A percentile compares a stretch with the other conserved stretches of the same genome.
Conservation (phyloP, 345 rosid genomes). For the Salix viminalis region DNA sequence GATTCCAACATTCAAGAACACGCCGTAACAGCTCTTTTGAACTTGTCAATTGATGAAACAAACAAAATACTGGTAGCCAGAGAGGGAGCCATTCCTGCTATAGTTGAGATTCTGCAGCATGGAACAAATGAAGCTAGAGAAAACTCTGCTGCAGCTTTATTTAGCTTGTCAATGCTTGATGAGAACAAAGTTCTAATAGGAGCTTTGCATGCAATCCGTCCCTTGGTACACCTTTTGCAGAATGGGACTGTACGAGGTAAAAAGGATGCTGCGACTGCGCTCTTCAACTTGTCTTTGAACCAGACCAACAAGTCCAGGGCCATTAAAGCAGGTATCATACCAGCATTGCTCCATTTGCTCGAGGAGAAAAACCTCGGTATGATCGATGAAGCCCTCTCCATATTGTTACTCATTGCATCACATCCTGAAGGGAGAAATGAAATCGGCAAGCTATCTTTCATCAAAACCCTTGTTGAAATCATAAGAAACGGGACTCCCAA, state of each 20-base stretch:
- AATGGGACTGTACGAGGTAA: constrained; percentile 54
- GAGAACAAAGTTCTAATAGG: constrained; percentile 59
- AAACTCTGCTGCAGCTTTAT: constrained; percentile 58
- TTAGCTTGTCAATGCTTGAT: constrained; percentile 54
- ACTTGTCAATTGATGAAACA: constrained; percentile 52
- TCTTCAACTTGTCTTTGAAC: constrained; percentile 52
- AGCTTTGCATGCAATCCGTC: constrained; percentile 47
- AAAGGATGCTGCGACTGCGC: constrained; percentile 70
- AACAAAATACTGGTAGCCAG: constrained; percentile 50
- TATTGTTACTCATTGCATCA: constrained; percentile 45
- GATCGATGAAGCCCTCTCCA: constrained; percentile 66
- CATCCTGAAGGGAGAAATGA: constrained; percentile 40
- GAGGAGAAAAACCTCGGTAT: constrained; percentile 47
- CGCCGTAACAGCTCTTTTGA: constrained; percentile 61
- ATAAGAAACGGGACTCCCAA: constrained; percentile 49
- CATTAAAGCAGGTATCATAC: constrained; percentile 47
- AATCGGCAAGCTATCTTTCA: constrained; percentile 37
- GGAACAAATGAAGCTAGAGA: constrained; percentile 55
- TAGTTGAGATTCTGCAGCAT: constrained; percentile 41
- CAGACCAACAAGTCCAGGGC: constrained; percentile 54
- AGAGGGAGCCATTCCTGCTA: constrained; percentile 54
- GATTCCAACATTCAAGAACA: constrained; percentile 53
- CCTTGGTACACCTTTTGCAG: constrained; percentile 44
- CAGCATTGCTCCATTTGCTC: constrained; percentile 40
- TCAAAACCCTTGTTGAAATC: constrained; percentile 47